Percentiles rank a stretch among this genome's conserved stretches.
Evolutionary conservation across 768 basidiomycete genomes (phyloP).

Genomic region (Lactarius quietus): DNA sequence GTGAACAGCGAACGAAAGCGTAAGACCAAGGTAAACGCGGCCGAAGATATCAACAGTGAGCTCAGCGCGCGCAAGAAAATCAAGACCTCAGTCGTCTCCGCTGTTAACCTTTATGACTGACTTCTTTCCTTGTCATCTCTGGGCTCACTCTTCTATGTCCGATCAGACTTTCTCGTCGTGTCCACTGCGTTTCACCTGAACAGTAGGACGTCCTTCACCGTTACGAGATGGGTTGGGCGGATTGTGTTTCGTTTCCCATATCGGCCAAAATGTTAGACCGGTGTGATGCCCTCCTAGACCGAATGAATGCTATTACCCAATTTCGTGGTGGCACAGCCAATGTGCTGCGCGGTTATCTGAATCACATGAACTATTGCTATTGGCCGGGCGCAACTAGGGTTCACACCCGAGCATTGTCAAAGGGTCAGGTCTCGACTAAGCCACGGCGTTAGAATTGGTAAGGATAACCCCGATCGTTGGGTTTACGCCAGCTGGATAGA

Average conservation of each 20-base stretch:
- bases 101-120: constrained; percentile 73
- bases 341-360: neutral
- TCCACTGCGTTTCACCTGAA: neutral
- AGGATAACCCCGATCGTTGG: constrained; percentile 2
- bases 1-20: constrained; percentile 34
- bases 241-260: neutral
- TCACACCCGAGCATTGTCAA: neutral
- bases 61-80: constrained; percentile 50
- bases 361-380: neutral
- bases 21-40: constrained; percentile 29
- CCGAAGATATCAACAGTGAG: constrained; percentile 27
- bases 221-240: neutral
- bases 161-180: neutral
- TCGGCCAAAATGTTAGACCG: neutral
- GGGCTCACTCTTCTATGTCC: neutral
- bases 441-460: constrained; percentile 3
- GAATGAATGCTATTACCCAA: neutral
- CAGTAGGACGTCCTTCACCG: neutral
- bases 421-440: constrained; percentile 1
- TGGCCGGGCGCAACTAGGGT: neutral
- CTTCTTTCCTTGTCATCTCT: constrained; percentile 1
- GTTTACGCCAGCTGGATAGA: constrained; percentile 11
- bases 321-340: neutral
- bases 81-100: constrained; percentile 67
- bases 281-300: neutral